Evolutionary conservation across 2,329 filamentous ascomycete species (phyloP).

Genomic region (Colletotrichum abscissum): DNA sequence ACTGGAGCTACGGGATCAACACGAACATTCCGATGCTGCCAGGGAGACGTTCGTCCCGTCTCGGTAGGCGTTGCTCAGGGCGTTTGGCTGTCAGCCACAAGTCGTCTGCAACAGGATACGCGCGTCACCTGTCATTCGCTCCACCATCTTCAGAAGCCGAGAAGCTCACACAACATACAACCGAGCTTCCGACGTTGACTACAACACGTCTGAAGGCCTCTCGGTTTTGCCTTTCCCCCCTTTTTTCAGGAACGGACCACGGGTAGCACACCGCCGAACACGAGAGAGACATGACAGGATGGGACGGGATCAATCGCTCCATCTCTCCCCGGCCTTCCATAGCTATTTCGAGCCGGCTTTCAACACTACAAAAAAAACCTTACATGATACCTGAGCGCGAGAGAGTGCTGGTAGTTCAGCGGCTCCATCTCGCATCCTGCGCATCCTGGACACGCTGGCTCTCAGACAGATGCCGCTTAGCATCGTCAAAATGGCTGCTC

Average conservation of each 20-base stretch:
- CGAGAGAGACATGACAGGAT: background rate
- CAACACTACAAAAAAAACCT: background rate
- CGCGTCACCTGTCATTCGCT: conserved; percentile 30
- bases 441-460: conserved; percentile 8
- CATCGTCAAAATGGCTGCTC: conserved; percentile 23
- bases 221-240: background rate
- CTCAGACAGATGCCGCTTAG: conserved; percentile 24
- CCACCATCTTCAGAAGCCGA: conserved; percentile 15
- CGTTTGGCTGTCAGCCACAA: conserved; percentile 24
- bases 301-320: conserved; percentile 18
- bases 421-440: conserved; percentile 18
- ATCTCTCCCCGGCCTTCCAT: background rate
- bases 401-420: background rate
- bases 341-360: conserved; percentile 13
- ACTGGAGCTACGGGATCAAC: conserved; percentile 24
- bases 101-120: conserved; percentile 30
- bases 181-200: conserved; percentile 16
- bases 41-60: conserved; percentile 35
- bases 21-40: conserved; percentile 13
- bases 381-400: background rate
- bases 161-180: conserved; percentile 8
- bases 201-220: background rate
- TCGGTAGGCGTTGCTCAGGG: conserved; percentile 27
- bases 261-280: conserved; percentile 9
- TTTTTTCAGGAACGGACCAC: conserved; percentile 3